Evolutionary conservation across 257 asterid genomes (phyloP).

Genomic region (Echium plantagineum): DNA sequence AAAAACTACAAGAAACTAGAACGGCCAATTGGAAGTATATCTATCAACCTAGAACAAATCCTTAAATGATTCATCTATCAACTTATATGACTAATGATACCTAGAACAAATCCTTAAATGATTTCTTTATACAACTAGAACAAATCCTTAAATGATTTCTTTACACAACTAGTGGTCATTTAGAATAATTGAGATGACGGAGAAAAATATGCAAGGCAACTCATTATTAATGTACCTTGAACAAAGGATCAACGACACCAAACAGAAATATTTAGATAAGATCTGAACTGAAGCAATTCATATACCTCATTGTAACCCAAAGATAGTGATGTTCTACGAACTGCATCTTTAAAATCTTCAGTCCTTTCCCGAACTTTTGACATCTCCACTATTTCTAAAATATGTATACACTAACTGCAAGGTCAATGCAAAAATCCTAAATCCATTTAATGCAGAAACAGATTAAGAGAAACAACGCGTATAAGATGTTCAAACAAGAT

Average conservation of each 20-base stretch:
- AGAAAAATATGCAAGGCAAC: neutral
- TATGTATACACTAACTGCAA: neutral
- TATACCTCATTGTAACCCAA: slow-evolving; percentile 67
- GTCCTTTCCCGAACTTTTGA: slow-evolving; percentile 66
- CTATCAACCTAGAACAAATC: neutral
- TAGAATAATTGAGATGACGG: neutral
- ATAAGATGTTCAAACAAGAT: too few relatives aligned
- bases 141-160: neutral
- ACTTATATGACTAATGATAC: too few relatives aligned
- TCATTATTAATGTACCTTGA: neutral
- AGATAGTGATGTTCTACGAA: slow-evolving; percentile 63
- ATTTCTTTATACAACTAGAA: neutral
- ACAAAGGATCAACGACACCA: too few relatives aligned
- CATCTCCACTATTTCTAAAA: slow-evolving; percentile 20
- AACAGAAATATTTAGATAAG: neutral
- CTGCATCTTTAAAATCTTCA: slow-evolving; percentile 91
- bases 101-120: neutral
- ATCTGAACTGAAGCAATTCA: neutral
- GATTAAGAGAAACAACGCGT: too few relatives aligned
- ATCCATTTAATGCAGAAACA: too few relatives aligned
- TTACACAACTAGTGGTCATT: neutral
- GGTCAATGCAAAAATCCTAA: neutral
- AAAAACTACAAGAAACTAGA: neutral
- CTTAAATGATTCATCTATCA: neutral
- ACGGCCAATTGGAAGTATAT: neutral